phyloP scores from a whole-genome alignment of 495 filamentous ascomycete species.

The Aspergillus sclerotiicarbonarius region DNA sequence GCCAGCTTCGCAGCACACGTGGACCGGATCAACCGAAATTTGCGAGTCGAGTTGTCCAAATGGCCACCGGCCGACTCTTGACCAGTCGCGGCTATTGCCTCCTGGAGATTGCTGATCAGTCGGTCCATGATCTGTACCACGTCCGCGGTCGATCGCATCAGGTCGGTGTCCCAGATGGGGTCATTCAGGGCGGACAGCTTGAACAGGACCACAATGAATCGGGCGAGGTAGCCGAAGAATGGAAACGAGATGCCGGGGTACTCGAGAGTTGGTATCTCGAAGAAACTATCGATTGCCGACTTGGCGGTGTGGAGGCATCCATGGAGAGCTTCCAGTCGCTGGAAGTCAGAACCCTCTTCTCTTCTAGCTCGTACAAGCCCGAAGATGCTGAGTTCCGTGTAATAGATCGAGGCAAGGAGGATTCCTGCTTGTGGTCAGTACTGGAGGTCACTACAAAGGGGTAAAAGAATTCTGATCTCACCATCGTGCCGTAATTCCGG shows the following conservation, averaged over 20 bases:
- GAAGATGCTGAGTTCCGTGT: not conserved
- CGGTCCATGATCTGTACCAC: not conserved
- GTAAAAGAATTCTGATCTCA: not conserved
- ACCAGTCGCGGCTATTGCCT: not conserved
- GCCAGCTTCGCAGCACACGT: not conserved
- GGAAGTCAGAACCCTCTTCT: not conserved
- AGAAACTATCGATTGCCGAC: not conserved
- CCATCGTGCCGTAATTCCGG: not conserved
- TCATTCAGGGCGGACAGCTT: not conserved
- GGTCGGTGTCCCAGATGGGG: not conserved
- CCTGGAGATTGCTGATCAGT: not conserved
- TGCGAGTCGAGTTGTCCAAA: not conserved
- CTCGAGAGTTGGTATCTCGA: not conserved
- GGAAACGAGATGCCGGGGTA: not conserved
- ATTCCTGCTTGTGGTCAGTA: not conserved
- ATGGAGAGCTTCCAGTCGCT: not conserved
- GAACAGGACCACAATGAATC: not conserved
- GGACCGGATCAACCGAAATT: not conserved
- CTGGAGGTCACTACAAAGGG: not conserved
- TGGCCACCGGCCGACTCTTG: not conserved
- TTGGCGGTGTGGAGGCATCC: not conserved
- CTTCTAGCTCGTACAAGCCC: not conserved
- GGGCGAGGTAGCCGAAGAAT: not conserved
- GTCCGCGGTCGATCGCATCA: not conserved
- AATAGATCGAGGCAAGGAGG: not conserved